Evolutionary conservation across 495 filamentous ascomycete species (phyloP).

Genomic region (Podospora comata): DNA sequence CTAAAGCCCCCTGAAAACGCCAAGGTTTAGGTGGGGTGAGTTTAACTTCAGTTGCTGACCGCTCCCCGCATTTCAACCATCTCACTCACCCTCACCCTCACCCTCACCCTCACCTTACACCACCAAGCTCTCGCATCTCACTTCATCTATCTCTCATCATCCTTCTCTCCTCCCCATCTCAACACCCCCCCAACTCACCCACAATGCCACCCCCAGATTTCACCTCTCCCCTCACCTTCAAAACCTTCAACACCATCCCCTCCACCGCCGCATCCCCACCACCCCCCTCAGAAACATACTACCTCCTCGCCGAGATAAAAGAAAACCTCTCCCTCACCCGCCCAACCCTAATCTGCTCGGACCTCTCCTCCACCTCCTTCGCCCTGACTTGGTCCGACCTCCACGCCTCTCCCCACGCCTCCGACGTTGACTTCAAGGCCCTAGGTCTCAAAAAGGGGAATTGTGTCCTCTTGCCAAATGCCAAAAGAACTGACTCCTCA

Average conservation of each 20-base stretch:
- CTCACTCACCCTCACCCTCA: background rate
- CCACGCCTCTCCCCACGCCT: constrained; percentile 1
- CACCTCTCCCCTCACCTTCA: constrained; percentile 33
- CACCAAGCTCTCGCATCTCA: background rate
- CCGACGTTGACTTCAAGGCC: constrained; percentile 19
- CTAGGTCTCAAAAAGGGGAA: constrained; percentile 33
- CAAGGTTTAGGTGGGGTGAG: constrained; percentile 1
- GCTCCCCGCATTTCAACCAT: constrained; percentile 4
- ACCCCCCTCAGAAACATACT: constrained; percentile 27
- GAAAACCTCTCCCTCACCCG: constrained; percentile 50
- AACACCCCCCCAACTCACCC: background rate
- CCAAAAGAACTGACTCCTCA: constrained; percentile 29
- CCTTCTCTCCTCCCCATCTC: background rate
- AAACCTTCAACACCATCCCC: constrained; percentile 25
- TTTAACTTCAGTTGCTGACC: background rate
- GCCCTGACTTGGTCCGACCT: constrained; percentile 2
- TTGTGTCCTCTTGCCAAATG: constrained; percentile 35
- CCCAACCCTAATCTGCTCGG: constrained; percentile 42
- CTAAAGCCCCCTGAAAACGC: background rate
- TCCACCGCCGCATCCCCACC: constrained; percentile 22
- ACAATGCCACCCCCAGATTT: constrained; percentile 34
- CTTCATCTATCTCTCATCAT: background rate
- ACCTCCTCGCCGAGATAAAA: constrained; percentile 43
- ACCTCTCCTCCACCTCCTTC: constrained; percentile 32
- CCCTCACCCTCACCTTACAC: background rate